Evolutionary conservation across 495 filamentous ascomycete species (phyloP), one percentile per base, ranked within the genome.

Genomic region (Penicillium nucicola): DNA sequence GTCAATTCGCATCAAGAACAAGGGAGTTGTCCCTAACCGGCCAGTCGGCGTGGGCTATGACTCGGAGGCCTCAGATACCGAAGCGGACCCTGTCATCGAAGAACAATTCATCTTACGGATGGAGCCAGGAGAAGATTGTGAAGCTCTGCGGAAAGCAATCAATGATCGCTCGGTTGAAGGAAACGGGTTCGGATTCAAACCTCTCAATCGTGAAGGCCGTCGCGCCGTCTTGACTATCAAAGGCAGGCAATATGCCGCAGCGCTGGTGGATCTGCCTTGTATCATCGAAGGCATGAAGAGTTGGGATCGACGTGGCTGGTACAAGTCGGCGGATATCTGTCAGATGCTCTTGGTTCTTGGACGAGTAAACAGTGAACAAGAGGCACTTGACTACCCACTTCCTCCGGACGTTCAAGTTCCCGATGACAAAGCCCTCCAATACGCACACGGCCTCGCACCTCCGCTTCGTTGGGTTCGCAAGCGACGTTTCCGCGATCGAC

Each of bases 281-380:
- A 86, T 99, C 49, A 83, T 95, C 2, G 93, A 99, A 68, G 87
- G 85, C 8, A 95, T 95, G 85, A 99, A 99, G 71, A 92, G 86
- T 44, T 96, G 93, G 86, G 93, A 97, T 60, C 86, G 85, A 63
- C 89, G 86, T 51, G 81, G 84, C 18, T 93, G 91, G 82, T 91
- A 90, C 74, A 99, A 99, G 70, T 87, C 85, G 4, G 88, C 88
- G 3, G 95, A 99, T 69, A 83, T 99, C 7, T 93, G 86, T 52
- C 95, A 99, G 75, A 96, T 99, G 89, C 76, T 97, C 3, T 70
- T 95, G 25, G 87, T 97, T 0, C 78, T 92, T 48, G 87, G 87
- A 3, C 72, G 62, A 28, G 83, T 95, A 19, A 59, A 76, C 10
- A 83, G 68, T 42, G 92, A 97, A 52, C 75, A 84, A 8, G 88